Evolutionary conservation across 495 filamentous ascomycete species (phyloP).

Genomic region (Aspergillus nidulans): DNA sequence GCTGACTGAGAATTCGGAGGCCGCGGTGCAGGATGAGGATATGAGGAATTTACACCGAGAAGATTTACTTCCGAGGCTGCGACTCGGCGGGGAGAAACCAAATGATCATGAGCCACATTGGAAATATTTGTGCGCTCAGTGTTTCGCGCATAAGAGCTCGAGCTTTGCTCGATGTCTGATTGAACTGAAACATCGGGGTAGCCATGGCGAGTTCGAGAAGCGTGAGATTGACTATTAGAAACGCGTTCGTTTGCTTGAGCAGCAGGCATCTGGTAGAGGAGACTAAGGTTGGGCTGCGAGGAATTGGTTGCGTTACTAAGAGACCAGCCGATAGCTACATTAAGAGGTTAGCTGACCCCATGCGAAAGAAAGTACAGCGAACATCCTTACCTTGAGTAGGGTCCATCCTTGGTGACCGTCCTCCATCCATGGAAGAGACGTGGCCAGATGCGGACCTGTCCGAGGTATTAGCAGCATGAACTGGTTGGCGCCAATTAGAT

Average conservation of each 20-base stretch:
- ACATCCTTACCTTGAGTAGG: conserved; percentile 48
- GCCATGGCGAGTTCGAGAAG: conserved; percentile 35
- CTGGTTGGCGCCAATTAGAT: conserved; percentile 41
- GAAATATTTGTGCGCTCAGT: conserved; percentile 15
- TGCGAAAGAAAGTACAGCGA: not conserved
- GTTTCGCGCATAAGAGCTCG: conserved; percentile 23
- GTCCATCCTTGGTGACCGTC: conserved; percentile 43
- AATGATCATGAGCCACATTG: conserved; percentile 15
- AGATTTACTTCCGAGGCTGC: conserved; percentile 26
- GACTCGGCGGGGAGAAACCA: conserved; percentile 15
- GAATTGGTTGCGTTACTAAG: conserved; percentile 79
- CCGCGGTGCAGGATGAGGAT: conserved; percentile 20
- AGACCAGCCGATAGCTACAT: conserved; percentile 66
- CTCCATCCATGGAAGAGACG: conserved; percentile 25
- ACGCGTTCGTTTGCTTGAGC: conserved; percentile 16
- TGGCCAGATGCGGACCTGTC: conserved; percentile 25
- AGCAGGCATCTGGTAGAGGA: conserved; percentile 59
- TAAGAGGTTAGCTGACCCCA: conserved; percentile 31
- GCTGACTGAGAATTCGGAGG: conserved; percentile 38
- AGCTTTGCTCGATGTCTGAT: conserved; percentile 16
- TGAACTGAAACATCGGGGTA: conserved; percentile 26
- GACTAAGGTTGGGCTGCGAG: conserved; percentile 70
- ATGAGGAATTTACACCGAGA: conserved; percentile 30
- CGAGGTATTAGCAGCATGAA: conserved; percentile 21
- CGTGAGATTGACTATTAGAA: conserved; percentile 20